A percentile compares a stretch with the other conserved stretches of the same genome.
These are phyloP conservation scores for Grifola frondosa DNA, from an alignment of 1,284 basidiomycete species.

Conservation along the genomic window DNA sequence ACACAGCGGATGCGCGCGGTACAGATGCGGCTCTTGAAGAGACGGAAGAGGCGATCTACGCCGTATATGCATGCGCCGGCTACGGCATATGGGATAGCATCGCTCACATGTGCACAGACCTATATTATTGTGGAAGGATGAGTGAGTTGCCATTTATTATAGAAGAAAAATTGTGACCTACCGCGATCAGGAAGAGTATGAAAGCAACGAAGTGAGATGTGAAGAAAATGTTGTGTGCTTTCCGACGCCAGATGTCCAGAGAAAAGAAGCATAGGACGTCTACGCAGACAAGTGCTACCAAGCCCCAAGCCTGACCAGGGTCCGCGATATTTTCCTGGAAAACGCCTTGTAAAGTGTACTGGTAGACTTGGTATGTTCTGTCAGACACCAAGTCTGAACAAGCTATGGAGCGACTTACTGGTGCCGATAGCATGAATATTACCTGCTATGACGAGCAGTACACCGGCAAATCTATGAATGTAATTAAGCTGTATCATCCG, in stretches of 20 bases:
- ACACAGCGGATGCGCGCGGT: constrained; percentile 55
- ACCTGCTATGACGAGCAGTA: constrained; percentile 58
- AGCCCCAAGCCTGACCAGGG: constrained; percentile 45
- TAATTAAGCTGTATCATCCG: constrained; percentile 75
- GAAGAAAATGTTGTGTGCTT: constrained; percentile 52
- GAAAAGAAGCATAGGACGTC: constrained; percentile 58
- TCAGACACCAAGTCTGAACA: constrained; percentile 5
- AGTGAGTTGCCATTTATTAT: no score
- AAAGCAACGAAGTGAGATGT: constrained; percentile 51
- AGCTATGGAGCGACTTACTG: constrained; percentile 39
- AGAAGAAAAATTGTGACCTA: no score
- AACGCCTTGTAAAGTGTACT: constrained; percentile 48
- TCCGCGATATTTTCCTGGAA: constrained; percentile 36
- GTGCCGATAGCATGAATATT: constrained; percentile 68
- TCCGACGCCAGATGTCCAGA: constrained; percentile 44
- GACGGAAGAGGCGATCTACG: constrained; percentile 62
- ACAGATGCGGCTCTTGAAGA: constrained; percentile 63
- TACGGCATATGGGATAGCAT: constrained; percentile 48
- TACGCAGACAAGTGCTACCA: constrained; percentile 48
- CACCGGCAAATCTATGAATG: constrained; percentile 73
- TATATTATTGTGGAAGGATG: no score
- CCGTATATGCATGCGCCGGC: constrained; percentile 55
- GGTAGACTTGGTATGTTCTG: constrained; percentile 47
- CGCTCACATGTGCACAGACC: constrained; percentile 45
- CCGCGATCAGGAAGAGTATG: constrained; percentile 45